Conservation (phyloP, 164 flowering plant species). For the Magnolia officinalis region DNA sequence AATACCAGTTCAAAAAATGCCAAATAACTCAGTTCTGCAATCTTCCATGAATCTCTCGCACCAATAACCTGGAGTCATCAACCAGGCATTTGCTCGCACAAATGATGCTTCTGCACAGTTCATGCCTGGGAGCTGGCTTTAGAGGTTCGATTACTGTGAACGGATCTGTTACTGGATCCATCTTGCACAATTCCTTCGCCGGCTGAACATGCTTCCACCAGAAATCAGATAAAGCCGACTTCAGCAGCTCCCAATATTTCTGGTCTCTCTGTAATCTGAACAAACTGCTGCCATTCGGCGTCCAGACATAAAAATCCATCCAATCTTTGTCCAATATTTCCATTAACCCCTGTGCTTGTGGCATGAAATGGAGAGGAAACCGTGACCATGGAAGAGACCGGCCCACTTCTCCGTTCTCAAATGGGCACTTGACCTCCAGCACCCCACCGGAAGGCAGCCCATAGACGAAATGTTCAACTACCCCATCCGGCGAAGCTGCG, state of each 20-base stretch:
- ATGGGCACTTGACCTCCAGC: slow-evolving; percentile 66
- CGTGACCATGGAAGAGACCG: slow-evolving; percentile 50
- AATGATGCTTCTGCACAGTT: slow-evolving; percentile 33
- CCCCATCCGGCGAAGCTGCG: slow-evolving; percentile 72
- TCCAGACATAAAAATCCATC: slow-evolving; percentile 77
- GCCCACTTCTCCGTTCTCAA: slow-evolving; percentile 37
- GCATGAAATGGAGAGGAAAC: slow-evolving; percentile 51
- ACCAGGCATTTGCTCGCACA: slow-evolving; percentile 42
- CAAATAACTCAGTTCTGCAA: slow-evolving; percentile 12
- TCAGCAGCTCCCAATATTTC: slow-evolving; percentile 48
- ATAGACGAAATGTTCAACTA: slow-evolving; percentile 27
- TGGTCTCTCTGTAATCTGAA: slow-evolving; percentile 47
- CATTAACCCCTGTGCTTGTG: slow-evolving; percentile 77
- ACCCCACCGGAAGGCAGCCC: slow-evolving; percentile 48
- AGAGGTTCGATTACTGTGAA: not conserved
- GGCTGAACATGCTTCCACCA: slow-evolving; percentile 77
- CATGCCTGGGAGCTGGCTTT: slow-evolving; percentile 42
- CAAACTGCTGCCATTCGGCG: slow-evolving; percentile 59
- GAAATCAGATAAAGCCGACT: slow-evolving; percentile 53
- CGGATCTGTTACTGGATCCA: slow-evolving; percentile 24
- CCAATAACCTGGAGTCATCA: slow-evolving; percentile 36
- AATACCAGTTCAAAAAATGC: not conserved
- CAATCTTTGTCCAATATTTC: slow-evolving; percentile 66
- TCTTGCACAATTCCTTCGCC: slow-evolving; percentile 39
- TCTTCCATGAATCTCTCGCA: slow-evolving; percentile 51